Evolutionary conservation across 352 stramenopile species (phyloP).

Genomic region (Lagenidium giganteum): DNA sequence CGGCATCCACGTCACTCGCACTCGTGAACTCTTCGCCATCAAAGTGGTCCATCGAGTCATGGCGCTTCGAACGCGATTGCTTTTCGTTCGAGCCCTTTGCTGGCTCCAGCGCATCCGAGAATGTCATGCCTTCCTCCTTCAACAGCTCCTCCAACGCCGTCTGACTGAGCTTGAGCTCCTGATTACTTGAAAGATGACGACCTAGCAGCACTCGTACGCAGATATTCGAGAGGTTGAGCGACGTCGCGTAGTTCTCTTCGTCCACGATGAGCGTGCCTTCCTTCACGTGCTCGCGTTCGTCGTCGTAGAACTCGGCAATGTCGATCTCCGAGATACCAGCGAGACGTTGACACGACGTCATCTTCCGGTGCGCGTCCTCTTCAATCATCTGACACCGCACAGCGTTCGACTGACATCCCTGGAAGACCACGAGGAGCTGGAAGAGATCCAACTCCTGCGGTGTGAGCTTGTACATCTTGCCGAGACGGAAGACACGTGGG

Average conservation of each 20-base stretch:
- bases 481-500: slow-evolving; percentile 69
- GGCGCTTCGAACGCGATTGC: background rate
- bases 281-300: slow-evolving; percentile 82
- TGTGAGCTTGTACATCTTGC: slow-evolving; percentile 71
- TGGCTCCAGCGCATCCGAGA: slow-evolving; percentile 50
- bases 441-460: slow-evolving; percentile 68
- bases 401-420: slow-evolving; percentile 81
- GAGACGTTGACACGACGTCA: slow-evolving; percentile 69
- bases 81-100: background rate
- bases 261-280: slow-evolving; percentile 83
- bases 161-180: slow-evolving; percentile 83
- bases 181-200: slow-evolving; percentile 68
- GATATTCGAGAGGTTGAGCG: slow-evolving; percentile 76
- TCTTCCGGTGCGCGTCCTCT: slow-evolving; percentile 70
- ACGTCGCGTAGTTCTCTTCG: slow-evolving; percentile 76
- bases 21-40: slow-evolving; percentile 1
- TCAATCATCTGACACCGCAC: slow-evolving; percentile 84
- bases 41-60: slow-evolving; percentile 4
- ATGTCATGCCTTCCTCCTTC: slow-evolving; percentile 61
- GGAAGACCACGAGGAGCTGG: slow-evolving; percentile 77
- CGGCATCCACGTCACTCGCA: slow-evolving; percentile 2
- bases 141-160: slow-evolving; percentile 77
- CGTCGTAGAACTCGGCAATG: slow-evolving; percentile 79
- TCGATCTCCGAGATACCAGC: slow-evolving; percentile 84
- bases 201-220: slow-evolving; percentile 76